These are phyloP conservation scores for Candida glaebosa DNA, from an alignment of 805 yeast species.

Conservation along the genomic window DNA sequence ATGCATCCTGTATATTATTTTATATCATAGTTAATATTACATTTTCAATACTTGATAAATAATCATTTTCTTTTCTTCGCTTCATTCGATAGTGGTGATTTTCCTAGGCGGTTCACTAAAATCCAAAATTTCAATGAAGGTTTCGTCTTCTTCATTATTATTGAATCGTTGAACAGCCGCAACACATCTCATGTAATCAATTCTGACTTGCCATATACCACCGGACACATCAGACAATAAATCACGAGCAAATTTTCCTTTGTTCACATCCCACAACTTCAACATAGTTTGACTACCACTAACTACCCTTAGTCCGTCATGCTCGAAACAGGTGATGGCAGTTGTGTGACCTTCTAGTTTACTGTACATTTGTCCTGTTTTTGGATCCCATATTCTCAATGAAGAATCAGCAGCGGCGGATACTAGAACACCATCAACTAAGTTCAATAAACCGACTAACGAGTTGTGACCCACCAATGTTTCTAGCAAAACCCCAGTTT, in stretches of 20 bases:
- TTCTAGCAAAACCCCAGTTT: slow-evolving; percentile 64
- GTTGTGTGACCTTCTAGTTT: slow-evolving; percentile 77
- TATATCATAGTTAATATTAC: too few relatives aligned
- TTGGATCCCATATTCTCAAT: slow-evolving; percentile 89
- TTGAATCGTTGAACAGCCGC: slow-evolving; percentile 74
- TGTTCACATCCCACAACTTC: slow-evolving; percentile 80
- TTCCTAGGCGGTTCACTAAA: slow-evolving; percentile 48
- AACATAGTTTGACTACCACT: slow-evolving; percentile 88
- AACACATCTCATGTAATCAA: slow-evolving; percentile 78
- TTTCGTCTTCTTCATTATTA: slow-evolving; percentile 51
- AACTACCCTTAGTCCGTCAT: slow-evolving; percentile 77
- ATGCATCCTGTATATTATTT: too few relatives aligned
- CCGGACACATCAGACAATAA: slow-evolving; percentile 72
- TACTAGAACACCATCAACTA: slow-evolving; percentile 72
- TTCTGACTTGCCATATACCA: slow-evolving; percentile 92
- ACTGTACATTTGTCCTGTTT: slow-evolving; percentile 59
- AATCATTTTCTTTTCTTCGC: neutral
- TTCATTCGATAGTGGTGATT: neutral
- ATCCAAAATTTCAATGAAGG: slow-evolving; percentile 82
- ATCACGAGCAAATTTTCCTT: slow-evolving; percentile 74
- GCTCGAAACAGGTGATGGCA: slow-evolving; percentile 92
- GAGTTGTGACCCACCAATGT: slow-evolving; percentile 86
- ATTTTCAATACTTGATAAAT: neutral
- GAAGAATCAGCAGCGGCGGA: slow-evolving; percentile 97
- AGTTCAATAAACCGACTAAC: slow-evolving; percentile 80